Percentiles rank a stretch among this genome's conserved stretches.
Conservation (phyloP, 2,329 filamentous ascomycete genomes). For the Zasmidium cellare region DNA sequence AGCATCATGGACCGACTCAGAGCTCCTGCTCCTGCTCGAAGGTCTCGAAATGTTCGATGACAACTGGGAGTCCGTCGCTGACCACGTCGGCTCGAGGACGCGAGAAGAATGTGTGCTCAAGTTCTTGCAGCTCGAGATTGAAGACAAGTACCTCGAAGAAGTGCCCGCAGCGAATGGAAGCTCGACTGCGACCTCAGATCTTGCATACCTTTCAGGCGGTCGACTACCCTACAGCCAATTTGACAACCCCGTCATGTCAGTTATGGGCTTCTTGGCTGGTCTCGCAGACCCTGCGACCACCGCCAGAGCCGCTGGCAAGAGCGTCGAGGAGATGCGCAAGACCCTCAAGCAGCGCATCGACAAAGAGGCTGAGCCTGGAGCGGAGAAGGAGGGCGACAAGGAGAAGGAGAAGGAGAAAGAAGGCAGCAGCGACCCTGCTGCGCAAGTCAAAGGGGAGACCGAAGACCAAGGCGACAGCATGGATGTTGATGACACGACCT, state of each 20-base stretch:
- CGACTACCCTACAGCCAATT: conserved; percentile 86
- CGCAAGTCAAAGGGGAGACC: conserved; percentile 15
- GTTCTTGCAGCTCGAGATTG: conserved; percentile 94
- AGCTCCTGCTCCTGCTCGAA: conserved; percentile 85
- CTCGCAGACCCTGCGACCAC: conserved; percentile 88
- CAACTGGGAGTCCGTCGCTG: conserved; percentile 90
- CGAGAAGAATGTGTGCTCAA: conserved; percentile 95
- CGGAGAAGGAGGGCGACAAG: conserved; percentile 53
- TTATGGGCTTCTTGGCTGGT: conserved; percentile 89
- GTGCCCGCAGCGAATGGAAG: conserved; percentile 58
- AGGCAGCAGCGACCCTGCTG: conserved; percentile 52
- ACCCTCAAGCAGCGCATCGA: conserved; percentile 78
- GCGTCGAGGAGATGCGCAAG: conserved; percentile 81
- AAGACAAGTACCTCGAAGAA: conserved; percentile 88
- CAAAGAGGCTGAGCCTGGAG: conserved; percentile 50
- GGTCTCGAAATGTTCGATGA: conserved; percentile 91
- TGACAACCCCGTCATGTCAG: conserved; percentile 95
- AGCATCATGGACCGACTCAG: conserved; percentile 85
- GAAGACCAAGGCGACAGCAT: conserved; percentile 46
- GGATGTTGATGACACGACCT: conserved; percentile 58
- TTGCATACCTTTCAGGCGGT: conserved; percentile 69
- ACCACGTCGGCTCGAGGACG: conserved; percentile 87
- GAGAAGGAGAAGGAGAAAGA: conserved; percentile 45
- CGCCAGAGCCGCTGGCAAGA: conserved; percentile 84
- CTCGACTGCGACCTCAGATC: conserved; percentile 35